Conservation (phyloP, 2,329 filamentous ascomycete genomes). For the Cordyceps farinosa region DNA sequence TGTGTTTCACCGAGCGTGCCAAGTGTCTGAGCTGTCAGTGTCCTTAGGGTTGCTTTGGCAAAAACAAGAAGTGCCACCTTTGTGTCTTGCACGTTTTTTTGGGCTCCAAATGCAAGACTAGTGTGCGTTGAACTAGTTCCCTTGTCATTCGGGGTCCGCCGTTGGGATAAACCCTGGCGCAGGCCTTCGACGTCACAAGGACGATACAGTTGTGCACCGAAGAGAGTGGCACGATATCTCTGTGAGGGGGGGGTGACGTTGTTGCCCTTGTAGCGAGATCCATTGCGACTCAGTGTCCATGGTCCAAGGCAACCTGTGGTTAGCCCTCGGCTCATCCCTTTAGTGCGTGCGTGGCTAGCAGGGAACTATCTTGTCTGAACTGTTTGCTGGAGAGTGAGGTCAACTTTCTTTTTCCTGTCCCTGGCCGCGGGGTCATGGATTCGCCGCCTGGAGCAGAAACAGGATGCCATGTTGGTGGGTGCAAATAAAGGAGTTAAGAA, state of each 20-base stretch:
- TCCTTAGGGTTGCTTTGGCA: conserved; percentile 7
- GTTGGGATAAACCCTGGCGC: neutral
- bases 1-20: too few species aligned
- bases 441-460: neutral
- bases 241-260: neutral
- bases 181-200: conserved; percentile 1
- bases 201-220: neutral
- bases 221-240: neutral
- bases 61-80: neutral
- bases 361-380: neutral
- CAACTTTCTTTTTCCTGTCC: conserved; percentile 1
- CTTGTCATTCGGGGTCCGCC: neutral
- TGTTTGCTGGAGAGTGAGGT: neutral
- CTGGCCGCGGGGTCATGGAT: neutral
- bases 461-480: neutral
- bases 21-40: neutral
- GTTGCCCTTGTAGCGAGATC: neutral
- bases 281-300: neutral
- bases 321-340: neutral
- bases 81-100: conserved; percentile 1
- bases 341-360: neutral
- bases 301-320: neutral
- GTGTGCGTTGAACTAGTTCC: neutral
- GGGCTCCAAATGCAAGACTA: conserved; percentile 11
- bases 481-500: neutral